Evolutionary conservation across 768 basidiomycete genomes (phyloP), one percentile per base, ranked within the genome.

Genomic region (Pleurotus tuber-regium): DNA sequence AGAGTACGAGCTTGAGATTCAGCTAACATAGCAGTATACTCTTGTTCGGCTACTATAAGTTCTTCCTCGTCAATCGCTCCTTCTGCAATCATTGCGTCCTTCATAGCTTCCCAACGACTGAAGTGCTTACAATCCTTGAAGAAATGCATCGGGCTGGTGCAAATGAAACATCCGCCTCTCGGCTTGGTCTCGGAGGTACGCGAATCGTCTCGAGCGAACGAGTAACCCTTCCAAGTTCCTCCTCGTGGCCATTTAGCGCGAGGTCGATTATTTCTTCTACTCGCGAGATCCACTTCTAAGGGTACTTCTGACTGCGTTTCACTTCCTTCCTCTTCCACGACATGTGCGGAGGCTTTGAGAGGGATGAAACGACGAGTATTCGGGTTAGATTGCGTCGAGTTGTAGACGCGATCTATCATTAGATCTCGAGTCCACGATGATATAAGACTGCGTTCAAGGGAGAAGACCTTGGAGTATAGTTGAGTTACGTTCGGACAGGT

Each of bases 61-160:
- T 43, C 55, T 1, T 58, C 53, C 0, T 40, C 23, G 4, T 40
- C 41, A 0, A 57, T 40, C 0, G 55, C 56, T 1, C 38, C 44
- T 6, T 58, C 39, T 0, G 59, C 4, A 4, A 56, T 21, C 1
- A 54, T 41, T 2, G 56, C 57, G 1, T 48, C 47, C 1, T 57
- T 43, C 19, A 62, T 14, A 0, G 21, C 11, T 0, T 56, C 29
- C 53, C 57, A 64, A 0, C 29, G 26, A 0, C 59, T 54, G 35
- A 59, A 61, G 16, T 64, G 60, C 0, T 57, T 53, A 21, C 63
- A 64, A 16, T 63, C 60, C 4, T 56, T 39, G 0, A 39, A 54
- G 28, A 53, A 60, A 18, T 64, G 63, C 1, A 56, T 56, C 0
- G 54, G 26, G 48, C 63, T 65, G 1, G 59, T 54, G 21, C 63